These are phyloP conservation scores for Carex arenaria DNA, from an alignment of 202 grass and related monocot genomes.

Conservation along the genomic window DNA sequence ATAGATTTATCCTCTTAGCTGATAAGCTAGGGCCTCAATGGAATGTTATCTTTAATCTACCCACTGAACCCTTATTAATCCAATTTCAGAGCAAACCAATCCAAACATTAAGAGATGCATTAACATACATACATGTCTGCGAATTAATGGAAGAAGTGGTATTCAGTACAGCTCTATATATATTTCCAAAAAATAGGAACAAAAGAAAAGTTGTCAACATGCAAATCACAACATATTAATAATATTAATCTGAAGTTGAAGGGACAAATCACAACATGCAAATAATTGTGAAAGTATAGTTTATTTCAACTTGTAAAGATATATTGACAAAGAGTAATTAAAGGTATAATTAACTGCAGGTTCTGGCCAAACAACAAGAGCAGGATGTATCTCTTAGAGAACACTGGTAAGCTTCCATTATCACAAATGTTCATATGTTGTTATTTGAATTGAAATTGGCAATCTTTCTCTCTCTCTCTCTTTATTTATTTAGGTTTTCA, in stretches of 20 bases:
- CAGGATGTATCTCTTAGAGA: slow-evolving; percentile 95
- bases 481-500: background rate
- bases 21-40: background rate
- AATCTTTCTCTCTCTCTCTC: background rate
- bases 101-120: background rate
- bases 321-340: slow-evolving; percentile 4
- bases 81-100: background rate
- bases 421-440: background rate
- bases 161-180: too few species aligned
- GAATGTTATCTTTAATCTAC: background rate
- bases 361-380: slow-evolving; percentile 99
- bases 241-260: too few species aligned
- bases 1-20: background rate
- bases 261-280: too few species aligned
- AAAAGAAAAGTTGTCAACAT: background rate
- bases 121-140: background rate
- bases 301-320: background rate
- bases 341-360: slow-evolving; percentile 26
- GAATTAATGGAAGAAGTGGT: background rate
- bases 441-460: background rate
- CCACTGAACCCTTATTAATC: background rate
- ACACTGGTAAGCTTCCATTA: slow-evolving; percentile 38
- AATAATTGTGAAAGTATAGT: too few species aligned
- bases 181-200: too few species aligned
- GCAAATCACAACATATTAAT: too few species aligned